Conservation (phyloP, 2,329 filamentous ascomycete genomes). For the Herpotrichia juniperi region DNA sequence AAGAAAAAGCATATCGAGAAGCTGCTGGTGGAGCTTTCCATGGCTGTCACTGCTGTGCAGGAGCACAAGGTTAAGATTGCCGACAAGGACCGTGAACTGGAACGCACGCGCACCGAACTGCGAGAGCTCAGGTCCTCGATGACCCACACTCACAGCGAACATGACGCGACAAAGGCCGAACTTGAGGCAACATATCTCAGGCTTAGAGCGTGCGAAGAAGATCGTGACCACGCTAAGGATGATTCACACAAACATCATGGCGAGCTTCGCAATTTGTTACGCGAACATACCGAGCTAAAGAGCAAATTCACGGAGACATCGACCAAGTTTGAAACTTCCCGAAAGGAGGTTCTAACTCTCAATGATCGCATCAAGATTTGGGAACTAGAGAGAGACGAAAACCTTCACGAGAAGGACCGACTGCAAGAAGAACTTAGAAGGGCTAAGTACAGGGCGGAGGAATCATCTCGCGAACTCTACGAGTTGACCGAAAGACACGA, state of each 20-base stretch:
- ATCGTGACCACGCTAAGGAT: conserved; percentile 34
- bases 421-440: conserved; percentile 31
- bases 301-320: conserved; percentile 24
- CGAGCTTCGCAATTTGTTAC: conserved; percentile 25
- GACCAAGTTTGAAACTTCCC: conserved; percentile 26
- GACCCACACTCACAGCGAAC: conserved; percentile 14
- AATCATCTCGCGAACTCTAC: conserved; percentile 13
- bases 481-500: conserved; percentile 30
- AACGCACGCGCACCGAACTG: conserved; percentile 22
- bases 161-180: conserved; percentile 25
- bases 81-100: conserved; percentile 26
- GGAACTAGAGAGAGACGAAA: conserved; percentile 25
- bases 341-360: conserved; percentile 25
- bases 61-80: conserved; percentile 31
- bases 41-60: conserved; percentile 22
- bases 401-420: conserved; percentile 17
- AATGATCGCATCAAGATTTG: conserved; percentile 28
- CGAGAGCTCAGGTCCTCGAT: conserved; percentile 17
- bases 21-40: conserved; percentile 26
- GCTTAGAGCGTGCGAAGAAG: conserved; percentile 30
- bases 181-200: conserved; percentile 21
- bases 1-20: conserved; percentile 29
- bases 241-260: conserved; percentile 29
- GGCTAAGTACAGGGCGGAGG: conserved; percentile 22
- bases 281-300: conserved; percentile 31